These are phyloP conservation scores for Teunomyces gatunensis DNA, from an alignment of 805 yeast genomes.

Conservation along the genomic window DNA sequence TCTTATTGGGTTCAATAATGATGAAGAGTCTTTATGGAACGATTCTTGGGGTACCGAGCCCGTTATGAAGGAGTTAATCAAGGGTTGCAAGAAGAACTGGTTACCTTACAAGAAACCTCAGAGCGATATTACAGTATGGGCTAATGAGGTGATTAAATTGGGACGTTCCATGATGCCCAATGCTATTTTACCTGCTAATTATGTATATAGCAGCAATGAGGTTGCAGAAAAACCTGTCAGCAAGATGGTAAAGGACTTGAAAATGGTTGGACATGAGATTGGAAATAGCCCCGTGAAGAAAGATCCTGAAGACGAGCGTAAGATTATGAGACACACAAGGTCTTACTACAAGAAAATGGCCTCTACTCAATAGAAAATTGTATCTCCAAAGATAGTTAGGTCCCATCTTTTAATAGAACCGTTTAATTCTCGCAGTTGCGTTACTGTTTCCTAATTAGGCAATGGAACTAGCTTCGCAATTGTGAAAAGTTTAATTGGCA, in stretches of 20 bases:
- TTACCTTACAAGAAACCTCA: constrained; percentile 52
- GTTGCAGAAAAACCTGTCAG: constrained; percentile 15
- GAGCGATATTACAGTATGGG: constrained; percentile 55
- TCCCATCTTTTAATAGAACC: not conserved
- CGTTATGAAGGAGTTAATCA: constrained; percentile 61
- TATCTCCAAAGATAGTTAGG: not conserved
- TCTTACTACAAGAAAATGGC: constrained; percentile 31
- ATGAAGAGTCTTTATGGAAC: constrained; percentile 49
- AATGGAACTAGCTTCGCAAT: not conserved
- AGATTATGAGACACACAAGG: constrained; percentile 35
- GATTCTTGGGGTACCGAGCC: constrained; percentile 61
- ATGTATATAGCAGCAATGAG: constrained; percentile 23
- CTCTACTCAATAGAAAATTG: constrained; percentile 1
- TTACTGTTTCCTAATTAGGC: not conserved
- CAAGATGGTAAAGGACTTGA: constrained; percentile 33
- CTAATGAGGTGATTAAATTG: constrained; percentile 58
- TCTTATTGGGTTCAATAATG: constrained; percentile 62
- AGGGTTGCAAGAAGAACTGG: constrained; percentile 72
- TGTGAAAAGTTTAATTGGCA: not conserved
- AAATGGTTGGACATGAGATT: constrained; percentile 11
- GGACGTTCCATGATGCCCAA: constrained; percentile 64
- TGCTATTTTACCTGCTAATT: constrained; percentile 38
- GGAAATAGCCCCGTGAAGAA: constrained; percentile 18
- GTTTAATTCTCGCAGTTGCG: not conserved
- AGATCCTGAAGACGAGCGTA: constrained; percentile 30